Base-by-base conservation (phyloP, 2,329 filamentous ascomycete genomes). In the Trichoderma semiorbis region DNA sequence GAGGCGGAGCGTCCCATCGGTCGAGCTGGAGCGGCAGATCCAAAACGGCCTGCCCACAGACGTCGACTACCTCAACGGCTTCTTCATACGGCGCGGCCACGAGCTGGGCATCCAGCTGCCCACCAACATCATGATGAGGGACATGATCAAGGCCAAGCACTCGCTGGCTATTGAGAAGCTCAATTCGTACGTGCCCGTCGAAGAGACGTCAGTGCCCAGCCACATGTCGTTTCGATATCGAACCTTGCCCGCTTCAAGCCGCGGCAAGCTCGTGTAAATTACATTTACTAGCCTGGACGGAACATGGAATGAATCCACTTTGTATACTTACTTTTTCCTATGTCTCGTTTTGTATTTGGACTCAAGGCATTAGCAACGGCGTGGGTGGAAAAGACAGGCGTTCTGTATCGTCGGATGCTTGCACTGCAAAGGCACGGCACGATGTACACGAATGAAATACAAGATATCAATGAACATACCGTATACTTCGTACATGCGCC, bases 1-100 rank as follows among this genome's bases (percentile, higher is more conserved):
- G 30, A 81, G 87, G 70, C 89, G 90, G 66, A 83, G 85, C 7
- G 80, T 81, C 10, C 7, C 55, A 7, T 76, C 80, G 55, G 93
- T 89, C 76, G 87, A 85, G 24, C 94, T 97, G 89, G 83, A 93
- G 7, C 85, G 87, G 68, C 89, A 91, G 76, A 84, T 95, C 14
- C 82, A 88, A 12, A 79, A 81, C 1, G 91, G 92, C 1, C 82
- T 83, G 73, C 82, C 85, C 72, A 94, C 93, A 0, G 94, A 97
- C 77, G 88, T 98, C 53, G 89, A 95, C 60, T 97, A 91, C 77
- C 88, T 95, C 75, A 98, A 97, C 79, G 95, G 95, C 0, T 99
- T 95, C 82, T 92, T 99, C 72, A 86, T 97, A 36, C 86, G 84
- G 65, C 87, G 91, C 53, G 96, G 92, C 0, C 86, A 88, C 76